Conservation (phyloP, 2,329 filamentous ascomycete genomes). For the Colletotrichum sp. region DNA sequence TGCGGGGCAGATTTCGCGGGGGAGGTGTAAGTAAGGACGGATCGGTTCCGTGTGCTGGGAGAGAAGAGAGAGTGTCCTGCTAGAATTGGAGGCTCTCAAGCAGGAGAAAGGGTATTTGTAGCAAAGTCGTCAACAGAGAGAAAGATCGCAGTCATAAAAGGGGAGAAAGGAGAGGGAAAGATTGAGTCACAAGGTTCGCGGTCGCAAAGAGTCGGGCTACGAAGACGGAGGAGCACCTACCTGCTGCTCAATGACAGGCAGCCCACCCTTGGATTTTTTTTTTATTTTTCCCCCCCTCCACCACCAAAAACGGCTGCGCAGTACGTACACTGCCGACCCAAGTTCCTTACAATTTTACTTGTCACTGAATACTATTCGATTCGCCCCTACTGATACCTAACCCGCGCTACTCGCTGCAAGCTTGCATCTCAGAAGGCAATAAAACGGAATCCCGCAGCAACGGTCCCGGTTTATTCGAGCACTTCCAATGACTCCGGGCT, state of each 20-base stretch:
- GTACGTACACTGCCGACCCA: background rate
- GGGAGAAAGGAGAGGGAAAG: background rate
- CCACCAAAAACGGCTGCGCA: background rate
- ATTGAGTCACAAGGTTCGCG: slow-evolving; percentile 13
- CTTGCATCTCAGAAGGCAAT: background rate
- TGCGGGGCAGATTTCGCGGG: slow-evolving; percentile 1
- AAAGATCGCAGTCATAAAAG: background rate
- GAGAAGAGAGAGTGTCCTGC: background rate
- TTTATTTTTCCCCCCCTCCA: background rate
- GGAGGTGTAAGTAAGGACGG: background rate
- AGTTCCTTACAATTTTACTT: background rate
- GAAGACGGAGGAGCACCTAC: background rate
- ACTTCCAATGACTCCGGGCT: background rate
- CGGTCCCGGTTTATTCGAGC: background rate
- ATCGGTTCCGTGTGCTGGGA: background rate
- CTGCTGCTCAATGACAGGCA: background rate
- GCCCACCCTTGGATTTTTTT: background rate
- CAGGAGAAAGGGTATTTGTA: background rate
- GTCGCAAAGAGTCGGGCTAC: slow-evolving; percentile 2
- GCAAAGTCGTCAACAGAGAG: background rate
- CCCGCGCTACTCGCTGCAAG: background rate
- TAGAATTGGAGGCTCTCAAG: background rate
- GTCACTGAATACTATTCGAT: background rate
- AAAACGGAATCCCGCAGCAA: background rate
- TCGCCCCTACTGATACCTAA: background rate